Conservation (phyloP, 805 yeast genomes). For the Wickerhamomyces queroliae region DNA sequence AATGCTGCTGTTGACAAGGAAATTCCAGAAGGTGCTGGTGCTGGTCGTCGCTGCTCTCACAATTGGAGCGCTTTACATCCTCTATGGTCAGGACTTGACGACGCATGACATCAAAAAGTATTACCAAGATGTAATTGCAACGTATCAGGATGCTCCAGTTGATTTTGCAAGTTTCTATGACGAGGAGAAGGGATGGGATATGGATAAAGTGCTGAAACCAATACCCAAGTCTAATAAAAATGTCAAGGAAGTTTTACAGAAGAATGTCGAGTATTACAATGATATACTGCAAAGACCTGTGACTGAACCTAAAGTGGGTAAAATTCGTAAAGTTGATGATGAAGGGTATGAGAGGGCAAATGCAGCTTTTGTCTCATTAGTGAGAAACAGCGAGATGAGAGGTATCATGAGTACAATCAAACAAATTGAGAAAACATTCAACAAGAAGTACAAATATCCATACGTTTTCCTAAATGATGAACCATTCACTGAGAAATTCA, state of each 20-base stretch:
- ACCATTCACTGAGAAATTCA: slow-evolving; percentile 57
- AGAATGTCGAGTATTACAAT: slow-evolving; percentile 6
- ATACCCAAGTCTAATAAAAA: slow-evolving; percentile 1
- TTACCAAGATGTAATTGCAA: neutral
- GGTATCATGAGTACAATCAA: slow-evolving; percentile 46
- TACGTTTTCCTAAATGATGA: slow-evolving; percentile 75
- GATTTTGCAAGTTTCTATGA: too few relatives aligned
- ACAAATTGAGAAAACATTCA: slow-evolving; percentile 61
- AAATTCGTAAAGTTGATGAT: slow-evolving; percentile 10
- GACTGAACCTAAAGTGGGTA: slow-evolving; percentile 22
- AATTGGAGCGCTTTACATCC: neutral
- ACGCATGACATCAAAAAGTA: neutral
- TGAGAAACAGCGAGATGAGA: slow-evolving; percentile 56
- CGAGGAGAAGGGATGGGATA: neutral
- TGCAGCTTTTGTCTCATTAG: slow-evolving; percentile 71
- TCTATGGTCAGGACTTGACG: neutral
- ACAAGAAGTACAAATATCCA: slow-evolving; percentile 68
- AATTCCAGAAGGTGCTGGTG: slow-evolving; percentile 5
- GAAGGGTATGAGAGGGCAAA: slow-evolving; percentile 37
- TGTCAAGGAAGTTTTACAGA: slow-evolving; percentile 10
- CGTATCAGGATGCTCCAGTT: neutral
- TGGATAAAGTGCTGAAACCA: neutral
- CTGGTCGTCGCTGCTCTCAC: neutral
- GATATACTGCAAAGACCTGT: slow-evolving; percentile 10
- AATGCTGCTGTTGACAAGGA: neutral